Evolutionary conservation across 306 rosid species (phyloP).

Genomic region (Citrullus amarus): DNA sequence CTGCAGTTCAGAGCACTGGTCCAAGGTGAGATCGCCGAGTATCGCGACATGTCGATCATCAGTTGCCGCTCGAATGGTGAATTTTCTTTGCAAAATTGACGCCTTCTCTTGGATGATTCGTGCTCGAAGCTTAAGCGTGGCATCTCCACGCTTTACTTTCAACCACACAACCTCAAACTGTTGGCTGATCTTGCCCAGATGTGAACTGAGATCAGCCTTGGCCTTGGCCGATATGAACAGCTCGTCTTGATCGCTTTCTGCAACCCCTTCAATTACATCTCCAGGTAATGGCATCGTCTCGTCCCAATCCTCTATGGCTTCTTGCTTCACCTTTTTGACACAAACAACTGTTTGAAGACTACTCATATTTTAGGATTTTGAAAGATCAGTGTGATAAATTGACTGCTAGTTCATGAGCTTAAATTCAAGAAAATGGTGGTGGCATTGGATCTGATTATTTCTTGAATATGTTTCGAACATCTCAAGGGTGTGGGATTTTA

Average conservation of each 20-base stretch:
- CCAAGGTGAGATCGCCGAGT: conserved; percentile 42
- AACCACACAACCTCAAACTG: conserved; percentile 33
- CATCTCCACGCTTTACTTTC: conserved; percentile 49
- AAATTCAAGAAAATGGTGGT: not conserved
- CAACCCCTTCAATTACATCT: conserved; percentile 54
- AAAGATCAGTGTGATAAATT: not conserved
- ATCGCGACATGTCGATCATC: conserved; percentile 53
- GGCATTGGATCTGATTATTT: conserved; percentile 4
- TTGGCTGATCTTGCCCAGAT: conserved; percentile 35
- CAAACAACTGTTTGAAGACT: conserved; percentile 29
- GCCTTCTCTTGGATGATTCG: conserved; percentile 34
- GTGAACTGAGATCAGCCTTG: conserved; percentile 44
- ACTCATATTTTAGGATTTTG: conserved; percentile 16
- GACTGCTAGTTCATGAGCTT: not conserved
- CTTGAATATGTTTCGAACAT: conserved; percentile 12
- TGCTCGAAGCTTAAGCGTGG: conserved; percentile 30
- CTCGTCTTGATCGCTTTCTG: conserved; percentile 16
- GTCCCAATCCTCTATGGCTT: conserved; percentile 48
- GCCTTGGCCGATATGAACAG: conserved; percentile 29
- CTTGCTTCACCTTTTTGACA: conserved; percentile 63
- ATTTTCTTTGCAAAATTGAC: conserved; percentile 33
- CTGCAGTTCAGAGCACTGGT: conserved; percentile 46
- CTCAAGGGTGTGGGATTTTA: conserved; percentile 14
- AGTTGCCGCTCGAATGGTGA: conserved; percentile 37
- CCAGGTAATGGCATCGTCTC: conserved; percentile 70